Conservation (phyloP, 805 yeast genomes). For the Kazachstania kunashirensis region DNA sequence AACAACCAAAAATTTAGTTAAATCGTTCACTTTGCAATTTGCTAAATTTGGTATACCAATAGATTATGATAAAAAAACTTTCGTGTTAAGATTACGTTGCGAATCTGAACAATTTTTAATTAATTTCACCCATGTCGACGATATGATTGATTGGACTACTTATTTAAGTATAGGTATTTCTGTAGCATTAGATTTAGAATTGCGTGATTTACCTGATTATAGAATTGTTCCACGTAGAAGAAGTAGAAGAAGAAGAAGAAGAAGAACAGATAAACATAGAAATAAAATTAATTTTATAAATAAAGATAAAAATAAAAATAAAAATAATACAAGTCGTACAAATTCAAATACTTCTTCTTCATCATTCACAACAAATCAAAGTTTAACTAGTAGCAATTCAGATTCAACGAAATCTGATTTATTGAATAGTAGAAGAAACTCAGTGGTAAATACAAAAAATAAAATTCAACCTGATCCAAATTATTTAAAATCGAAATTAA, state of each 20-base stretch:
- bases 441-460: no score
- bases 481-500: constrained; percentile 1
- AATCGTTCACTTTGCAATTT: constrained; percentile 73
- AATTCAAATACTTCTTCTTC: neutral
- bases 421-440: no score
- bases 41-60: constrained; percentile 77
- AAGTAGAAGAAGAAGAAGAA: constrained; percentile 32
- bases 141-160: constrained; percentile 71
- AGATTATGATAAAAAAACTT: constrained; percentile 65
- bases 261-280: no score
- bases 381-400: no score
- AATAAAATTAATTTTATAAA: no score
- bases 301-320: no score
- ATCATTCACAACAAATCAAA: neutral
- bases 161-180: constrained; percentile 68
- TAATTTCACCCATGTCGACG: constrained; percentile 51
- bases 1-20: constrained; percentile 33
- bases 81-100: constrained; percentile 63
- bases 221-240: constrained; percentile 75
- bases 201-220: constrained; percentile 63
- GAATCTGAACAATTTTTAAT: constrained; percentile 78
- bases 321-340: no score
- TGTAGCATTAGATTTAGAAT: constrained; percentile 63
- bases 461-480: no score
- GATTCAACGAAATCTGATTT: no score